phyloP scores from a whole-genome alignment of 2,329 filamentous ascomycete genomes.

The Talaromyces sp. region DNA sequence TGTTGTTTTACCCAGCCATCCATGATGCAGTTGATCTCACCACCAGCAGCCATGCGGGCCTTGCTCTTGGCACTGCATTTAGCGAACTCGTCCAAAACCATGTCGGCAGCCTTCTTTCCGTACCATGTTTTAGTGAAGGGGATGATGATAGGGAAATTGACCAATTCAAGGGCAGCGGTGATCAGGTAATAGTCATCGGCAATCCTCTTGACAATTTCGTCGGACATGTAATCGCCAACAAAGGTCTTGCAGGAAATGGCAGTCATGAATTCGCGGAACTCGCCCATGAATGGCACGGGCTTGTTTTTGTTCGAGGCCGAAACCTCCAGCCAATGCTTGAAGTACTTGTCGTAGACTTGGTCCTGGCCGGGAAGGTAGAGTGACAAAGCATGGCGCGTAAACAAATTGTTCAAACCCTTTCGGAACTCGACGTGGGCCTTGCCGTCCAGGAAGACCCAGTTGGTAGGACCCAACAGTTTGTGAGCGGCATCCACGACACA shows the following conservation, averaged over 20 bases:
- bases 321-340: conserved; percentile 69
- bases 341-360: conserved; percentile 84
- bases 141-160: conserved; percentile 96
- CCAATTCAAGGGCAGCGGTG: conserved; percentile 88
- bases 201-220: conserved; percentile 87
- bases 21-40: conserved; percentile 85
- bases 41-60: conserved; percentile 83
- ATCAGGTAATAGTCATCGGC: conserved; percentile 96
- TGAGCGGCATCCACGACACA: conserved; percentile 92
- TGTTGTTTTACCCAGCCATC: conserved; percentile 90
- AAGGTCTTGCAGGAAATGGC: conserved; percentile 96
- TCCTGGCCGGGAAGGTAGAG: conserved; percentile 88
- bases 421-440: conserved; percentile 94
- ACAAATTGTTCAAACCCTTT: conserved; percentile 90
- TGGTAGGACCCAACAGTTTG: conserved; percentile 85
- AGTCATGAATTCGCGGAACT: conserved; percentile 92
- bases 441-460: conserved; percentile 97
- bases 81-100: conserved; percentile 83
- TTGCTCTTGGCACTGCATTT: conserved; percentile 93
- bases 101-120: conserved; percentile 89
- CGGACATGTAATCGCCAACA: conserved; percentile 89
- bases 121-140: conserved; percentile 96
- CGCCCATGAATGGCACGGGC: conserved; percentile 79
- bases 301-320: conserved; percentile 67
- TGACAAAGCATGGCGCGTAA: conserved; percentile 84